Evolutionary conservation across 2,329 filamentous ascomycete genomes (phyloP).

Genomic region (Xylaria sp.): DNA sequence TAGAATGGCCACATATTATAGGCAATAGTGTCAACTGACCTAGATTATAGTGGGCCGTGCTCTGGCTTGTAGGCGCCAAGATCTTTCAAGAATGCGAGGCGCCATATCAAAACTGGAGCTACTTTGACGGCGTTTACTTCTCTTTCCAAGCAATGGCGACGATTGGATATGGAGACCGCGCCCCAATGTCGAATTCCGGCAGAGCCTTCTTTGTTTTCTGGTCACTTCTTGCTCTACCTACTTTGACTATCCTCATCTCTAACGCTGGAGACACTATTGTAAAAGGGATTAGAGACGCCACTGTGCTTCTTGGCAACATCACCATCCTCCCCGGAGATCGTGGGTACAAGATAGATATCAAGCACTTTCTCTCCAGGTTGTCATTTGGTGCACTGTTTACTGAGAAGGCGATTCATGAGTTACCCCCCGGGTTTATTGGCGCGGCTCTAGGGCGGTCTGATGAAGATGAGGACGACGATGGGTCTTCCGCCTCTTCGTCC

Average conservation of each 20-base stretch:
- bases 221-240: constrained; percentile 86
- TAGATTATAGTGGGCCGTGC: constrained; percentile 65
- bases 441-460: constrained; percentile 46
- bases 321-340: constrained; percentile 70
- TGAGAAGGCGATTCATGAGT: constrained; percentile 52
- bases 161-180: constrained; percentile 86
- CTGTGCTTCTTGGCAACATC: constrained; percentile 66
- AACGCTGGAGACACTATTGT: constrained; percentile 89
- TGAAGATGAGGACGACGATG: constrained; percentile 40
- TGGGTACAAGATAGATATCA: constrained; percentile 59
- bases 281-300: constrained; percentile 66
- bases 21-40: neutral
- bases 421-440: constrained; percentile 57
- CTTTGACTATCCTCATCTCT: constrained; percentile 86
- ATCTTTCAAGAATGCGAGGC: constrained; percentile 71
- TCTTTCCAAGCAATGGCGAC: constrained; percentile 85
- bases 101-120: constrained; percentile 71
- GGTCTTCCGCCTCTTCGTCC: constrained; percentile 39
- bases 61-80: constrained; percentile 84
- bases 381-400: constrained; percentile 58
- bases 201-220: constrained; percentile 94
- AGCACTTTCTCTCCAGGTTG: constrained; percentile 56
- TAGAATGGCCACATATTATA: neutral
- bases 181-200: constrained; percentile 80
- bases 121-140: constrained; percentile 88